Evolutionary conservation across 768 basidiomycete species (phyloP).

Genomic region (Pluteus cervinus): DNA sequence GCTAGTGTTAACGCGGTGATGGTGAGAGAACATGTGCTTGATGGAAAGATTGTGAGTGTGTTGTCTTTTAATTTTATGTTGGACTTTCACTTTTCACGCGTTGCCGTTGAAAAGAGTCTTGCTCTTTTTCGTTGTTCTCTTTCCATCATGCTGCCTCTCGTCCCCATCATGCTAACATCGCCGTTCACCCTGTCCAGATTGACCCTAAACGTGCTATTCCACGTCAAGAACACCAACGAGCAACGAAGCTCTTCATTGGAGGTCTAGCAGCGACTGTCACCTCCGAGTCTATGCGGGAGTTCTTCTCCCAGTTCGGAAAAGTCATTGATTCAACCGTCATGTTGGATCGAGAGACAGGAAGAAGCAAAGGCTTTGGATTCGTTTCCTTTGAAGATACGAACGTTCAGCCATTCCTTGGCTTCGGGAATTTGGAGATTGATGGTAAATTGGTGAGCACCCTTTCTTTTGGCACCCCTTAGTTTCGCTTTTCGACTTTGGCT

Average conservation of each 20-base stretch:
- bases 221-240: slow-evolving; percentile 88
- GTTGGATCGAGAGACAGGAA: slow-evolving; percentile 92
- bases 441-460: slow-evolving; percentile 76
- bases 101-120: neutral
- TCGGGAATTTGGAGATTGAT: slow-evolving; percentile 87
- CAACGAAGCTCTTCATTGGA: slow-evolving; percentile 94
- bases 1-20: slow-evolving; percentile 93
- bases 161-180: neutral
- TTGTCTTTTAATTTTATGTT: slow-evolving; percentile 7
- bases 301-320: slow-evolving; percentile 90
- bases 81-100: too few relatives aligned
- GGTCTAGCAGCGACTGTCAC: slow-evolving; percentile 90
- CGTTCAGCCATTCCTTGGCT: slow-evolving; percentile 83
- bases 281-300: slow-evolving; percentile 88
- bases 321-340: slow-evolving; percentile 99
- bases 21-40: slow-evolving; percentile 90
- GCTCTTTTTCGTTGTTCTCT: neutral
- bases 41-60: slow-evolving; percentile 89
- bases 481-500: neutral
- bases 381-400: slow-evolving; percentile 93
- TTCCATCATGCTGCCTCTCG: neutral
- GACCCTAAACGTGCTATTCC: slow-evolving; percentile 99
- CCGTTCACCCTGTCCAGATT: slow-evolving; percentile 53
- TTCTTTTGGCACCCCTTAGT: neutral
- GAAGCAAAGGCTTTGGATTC: slow-evolving; percentile 97